Percentiles rank a stretch among this genome's conserved stretches.
Evolutionary conservation across 2,329 filamentous ascomycete species (phyloP).

Genomic region (Dactylellina haptotyla): DNA sequence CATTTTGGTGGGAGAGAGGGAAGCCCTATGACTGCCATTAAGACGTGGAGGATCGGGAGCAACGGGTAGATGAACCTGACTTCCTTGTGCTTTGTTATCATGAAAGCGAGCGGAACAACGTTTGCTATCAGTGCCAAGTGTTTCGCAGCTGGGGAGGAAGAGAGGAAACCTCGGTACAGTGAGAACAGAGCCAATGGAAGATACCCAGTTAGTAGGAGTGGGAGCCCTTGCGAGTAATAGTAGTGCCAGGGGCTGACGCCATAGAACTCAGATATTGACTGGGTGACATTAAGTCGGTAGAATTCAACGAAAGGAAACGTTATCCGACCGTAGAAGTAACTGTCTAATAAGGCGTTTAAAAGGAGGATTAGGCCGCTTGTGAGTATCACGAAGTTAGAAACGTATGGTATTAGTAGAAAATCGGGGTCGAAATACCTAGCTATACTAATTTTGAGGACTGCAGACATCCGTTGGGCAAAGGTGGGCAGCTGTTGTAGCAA

Average conservation of each 20-base stretch:
- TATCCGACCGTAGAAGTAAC: constrained; percentile 83
- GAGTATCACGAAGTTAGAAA: constrained; percentile 59
- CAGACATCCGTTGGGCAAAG: constrained; percentile 2
- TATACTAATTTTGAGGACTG: constrained; percentile 8
- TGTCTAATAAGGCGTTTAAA: constrained; percentile 72
- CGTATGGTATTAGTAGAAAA: neutral
- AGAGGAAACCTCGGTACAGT: constrained; percentile 65
- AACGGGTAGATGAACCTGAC: constrained; percentile 96
- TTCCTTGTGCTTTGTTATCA: constrained; percentile 88
- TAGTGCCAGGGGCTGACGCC: constrained; percentile 91
- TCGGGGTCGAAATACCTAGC: constrained; percentile 1
- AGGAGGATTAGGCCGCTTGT: constrained; percentile 70
- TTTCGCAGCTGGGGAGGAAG: neutral
- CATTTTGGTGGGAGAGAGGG: constrained; percentile 41
- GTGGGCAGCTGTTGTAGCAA: constrained; percentile 58
- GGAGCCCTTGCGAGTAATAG: constrained; percentile 88
- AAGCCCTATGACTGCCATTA: constrained; percentile 71
- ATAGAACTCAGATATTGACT: constrained; percentile 91
- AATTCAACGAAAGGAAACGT: constrained; percentile 88
- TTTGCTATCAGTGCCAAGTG: constrained; percentile 15
- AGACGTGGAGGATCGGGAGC: constrained; percentile 82
- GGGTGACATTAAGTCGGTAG: constrained; percentile 87
- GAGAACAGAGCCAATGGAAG: constrained; percentile 75
- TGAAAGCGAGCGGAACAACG: constrained; percentile 31
- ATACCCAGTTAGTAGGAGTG: constrained; percentile 83